phyloP scores from a whole-genome alignment of 2,329 filamentous ascomycete genomes.

The Phaeophleospora eucalypticola region DNA sequence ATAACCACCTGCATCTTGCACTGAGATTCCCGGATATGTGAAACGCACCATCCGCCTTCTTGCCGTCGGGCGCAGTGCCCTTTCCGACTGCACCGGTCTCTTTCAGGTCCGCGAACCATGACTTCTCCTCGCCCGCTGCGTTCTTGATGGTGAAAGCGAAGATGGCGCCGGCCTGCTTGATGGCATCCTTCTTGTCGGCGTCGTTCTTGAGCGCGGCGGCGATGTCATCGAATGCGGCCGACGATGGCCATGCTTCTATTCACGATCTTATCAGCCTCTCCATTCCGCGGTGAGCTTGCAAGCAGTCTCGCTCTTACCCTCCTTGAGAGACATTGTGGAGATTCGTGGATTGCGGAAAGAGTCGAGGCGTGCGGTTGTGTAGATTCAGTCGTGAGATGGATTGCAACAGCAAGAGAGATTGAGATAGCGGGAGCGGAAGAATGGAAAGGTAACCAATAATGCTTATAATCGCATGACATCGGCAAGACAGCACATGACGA shows the following conservation, averaged over 20 bases:
- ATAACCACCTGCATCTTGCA: neutral
- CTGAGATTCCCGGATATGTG: neutral
- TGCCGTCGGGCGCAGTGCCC: conserved; percentile 63
- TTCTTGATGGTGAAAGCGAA: conserved; percentile 95
- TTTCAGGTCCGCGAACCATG: conserved; percentile 96
- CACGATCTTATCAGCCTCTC: neutral
- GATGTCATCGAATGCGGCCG: conserved; percentile 87
- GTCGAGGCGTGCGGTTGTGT: too few species aligned
- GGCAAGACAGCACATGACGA: conserved; percentile 11
- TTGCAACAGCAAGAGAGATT: too few species aligned
- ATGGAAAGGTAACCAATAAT: conserved; percentile 5
- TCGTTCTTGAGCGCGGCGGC: conserved; percentile 64
- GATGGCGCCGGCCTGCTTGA: conserved; percentile 81
- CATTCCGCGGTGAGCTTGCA: neutral
- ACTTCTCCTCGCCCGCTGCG: conserved; percentile 68
- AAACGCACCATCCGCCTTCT: conserved; percentile 74
- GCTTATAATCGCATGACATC: conserved; percentile 11
- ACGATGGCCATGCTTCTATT: conserved; percentile 71
- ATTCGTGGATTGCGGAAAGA: neutral
- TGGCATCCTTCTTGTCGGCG: conserved; percentile 75
- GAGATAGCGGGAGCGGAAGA: neutral
- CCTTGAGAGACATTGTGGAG: conserved; percentile 64
- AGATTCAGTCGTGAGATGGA: too few species aligned
- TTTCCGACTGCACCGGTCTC: conserved; percentile 77
- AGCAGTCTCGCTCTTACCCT: conserved; percentile 51